These are phyloP conservation scores for Helichrysum umbraculigerum DNA, from an alignment of 129 eudicot genomes.

Conservation along the genomic window DNA sequence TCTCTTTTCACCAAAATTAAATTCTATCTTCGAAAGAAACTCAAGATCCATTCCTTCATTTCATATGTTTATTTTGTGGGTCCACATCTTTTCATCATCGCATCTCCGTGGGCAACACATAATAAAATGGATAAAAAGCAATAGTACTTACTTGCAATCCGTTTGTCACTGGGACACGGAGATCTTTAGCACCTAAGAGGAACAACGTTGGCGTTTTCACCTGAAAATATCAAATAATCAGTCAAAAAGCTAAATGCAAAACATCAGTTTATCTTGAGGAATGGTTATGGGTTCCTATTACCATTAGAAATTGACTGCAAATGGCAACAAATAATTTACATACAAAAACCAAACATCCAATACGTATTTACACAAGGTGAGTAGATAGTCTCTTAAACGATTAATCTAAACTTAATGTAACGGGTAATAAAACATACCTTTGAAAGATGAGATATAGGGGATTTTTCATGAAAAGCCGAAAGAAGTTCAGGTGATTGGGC, in stretches of 20 bases:
- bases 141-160: slow-evolving; percentile 79
- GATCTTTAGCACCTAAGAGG: slow-evolving; percentile 91
- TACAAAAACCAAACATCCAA: background rate
- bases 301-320: background rate
- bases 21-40: background rate
- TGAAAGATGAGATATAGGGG: slow-evolving; percentile 79
- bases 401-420: background rate
- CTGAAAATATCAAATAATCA: slow-evolving; percentile 40
- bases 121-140: slow-evolving; percentile 1
- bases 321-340: background rate
- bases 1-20: background rate
- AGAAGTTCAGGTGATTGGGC: slow-evolving; percentile 67
- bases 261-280: background rate
- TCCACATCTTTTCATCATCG: background rate
- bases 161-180: slow-evolving; percentile 82
- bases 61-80: slow-evolving; percentile 14
- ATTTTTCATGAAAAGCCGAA: slow-evolving; percentile 52
- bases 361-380: background rate
- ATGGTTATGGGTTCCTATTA: background rate
- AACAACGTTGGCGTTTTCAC: slow-evolving; percentile 90
- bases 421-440: slow-evolving; percentile 43
- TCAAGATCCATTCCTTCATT: background rate
- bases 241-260: background rate
- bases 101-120: background rate
- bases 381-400: background rate